Conservation (phyloP, 2,329 filamentous ascomycete species). For the Neopestalotiopsis rosae region DNA sequence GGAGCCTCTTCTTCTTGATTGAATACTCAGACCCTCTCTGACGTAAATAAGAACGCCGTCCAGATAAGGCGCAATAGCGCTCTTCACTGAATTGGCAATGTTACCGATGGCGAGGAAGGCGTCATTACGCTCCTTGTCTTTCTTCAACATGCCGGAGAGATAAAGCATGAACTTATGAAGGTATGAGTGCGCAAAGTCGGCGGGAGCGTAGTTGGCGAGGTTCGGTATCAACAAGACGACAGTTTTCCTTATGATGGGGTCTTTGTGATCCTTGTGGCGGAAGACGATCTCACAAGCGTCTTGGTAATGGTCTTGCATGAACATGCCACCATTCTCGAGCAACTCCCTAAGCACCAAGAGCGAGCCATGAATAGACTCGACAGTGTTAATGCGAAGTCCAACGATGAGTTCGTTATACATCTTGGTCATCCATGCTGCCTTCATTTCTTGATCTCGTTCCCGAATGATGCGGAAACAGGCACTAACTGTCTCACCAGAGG, state of each 20-base stretch:
- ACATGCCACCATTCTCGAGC: constrained; percentile 95
- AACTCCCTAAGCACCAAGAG: constrained; percentile 91
- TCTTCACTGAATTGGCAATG: constrained; percentile 94
- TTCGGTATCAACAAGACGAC: constrained; percentile 92
- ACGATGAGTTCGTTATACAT: constrained; percentile 86
- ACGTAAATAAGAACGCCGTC: constrained; percentile 95
- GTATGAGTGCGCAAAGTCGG: constrained; percentile 86
- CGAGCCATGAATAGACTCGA: constrained; percentile 93
- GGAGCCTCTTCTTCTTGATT: constrained; percentile 69
- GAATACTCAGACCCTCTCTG: constrained; percentile 83
- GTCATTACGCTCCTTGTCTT: constrained; percentile 91
- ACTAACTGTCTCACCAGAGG: constrained; percentile 89
- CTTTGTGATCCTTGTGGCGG: constrained; percentile 90
- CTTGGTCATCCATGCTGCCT: constrained; percentile 85
- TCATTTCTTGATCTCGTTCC: constrained; percentile 87
- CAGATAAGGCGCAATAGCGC: constrained; percentile 91
- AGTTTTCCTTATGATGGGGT: constrained; percentile 84
- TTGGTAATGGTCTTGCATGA: constrained; percentile 94
- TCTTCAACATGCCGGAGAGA: constrained; percentile 89
- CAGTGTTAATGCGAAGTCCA: constrained; percentile 79
- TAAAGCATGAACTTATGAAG: constrained; percentile 98
- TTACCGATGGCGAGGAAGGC: constrained; percentile 96
- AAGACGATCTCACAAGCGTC: constrained; percentile 93
- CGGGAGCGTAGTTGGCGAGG: constrained; percentile 88
- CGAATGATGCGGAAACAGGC: constrained; percentile 96